Conservation (phyloP, 2,329 filamentous ascomycete species). For the Aspergillus novofumigatus region DNA sequence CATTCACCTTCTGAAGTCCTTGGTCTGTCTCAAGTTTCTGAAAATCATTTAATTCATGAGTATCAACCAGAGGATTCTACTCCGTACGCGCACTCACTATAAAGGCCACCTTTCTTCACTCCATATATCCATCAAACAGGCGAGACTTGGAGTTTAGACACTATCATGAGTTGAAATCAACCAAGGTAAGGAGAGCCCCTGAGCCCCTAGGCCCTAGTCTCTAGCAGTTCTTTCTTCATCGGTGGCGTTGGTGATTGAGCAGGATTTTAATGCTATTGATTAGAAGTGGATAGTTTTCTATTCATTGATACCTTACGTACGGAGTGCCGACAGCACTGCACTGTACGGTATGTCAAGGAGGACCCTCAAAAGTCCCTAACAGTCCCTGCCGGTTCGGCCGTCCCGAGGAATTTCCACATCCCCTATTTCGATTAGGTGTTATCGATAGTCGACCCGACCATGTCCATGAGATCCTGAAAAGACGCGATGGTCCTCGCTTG, state of each 20-base stretch:
- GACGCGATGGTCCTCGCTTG: not conserved
- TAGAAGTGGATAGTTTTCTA: not conserved
- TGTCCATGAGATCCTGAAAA: not conserved
- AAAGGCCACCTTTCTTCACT: not conserved
- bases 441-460: not conserved
- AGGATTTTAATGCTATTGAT: not conserved
- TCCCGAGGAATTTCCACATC: not conserved
- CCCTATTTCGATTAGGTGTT: not conserved
- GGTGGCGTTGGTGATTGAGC: not conserved
- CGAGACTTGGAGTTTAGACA: not conserved
- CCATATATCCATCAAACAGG: not conserved
- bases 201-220: not conserved
- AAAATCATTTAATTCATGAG: not conserved
- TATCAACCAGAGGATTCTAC: not conserved
- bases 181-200: not conserved
- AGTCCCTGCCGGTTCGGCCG: not conserved
- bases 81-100: not conserved
- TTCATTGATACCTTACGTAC: too few species aligned
- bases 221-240: not conserved
- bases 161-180: not conserved
- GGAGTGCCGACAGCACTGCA: too few species aligned
- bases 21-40: not conserved
- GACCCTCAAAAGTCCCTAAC: not conserved
- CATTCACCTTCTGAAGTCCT: not conserved
- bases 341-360: not conserved